A percentile compares a stretch with the other conserved stretches of the same genome.
phyloP scores from a whole-genome alignment of 441 rosid genomes.

The Pelargonium myrrhifolium region DNA sequence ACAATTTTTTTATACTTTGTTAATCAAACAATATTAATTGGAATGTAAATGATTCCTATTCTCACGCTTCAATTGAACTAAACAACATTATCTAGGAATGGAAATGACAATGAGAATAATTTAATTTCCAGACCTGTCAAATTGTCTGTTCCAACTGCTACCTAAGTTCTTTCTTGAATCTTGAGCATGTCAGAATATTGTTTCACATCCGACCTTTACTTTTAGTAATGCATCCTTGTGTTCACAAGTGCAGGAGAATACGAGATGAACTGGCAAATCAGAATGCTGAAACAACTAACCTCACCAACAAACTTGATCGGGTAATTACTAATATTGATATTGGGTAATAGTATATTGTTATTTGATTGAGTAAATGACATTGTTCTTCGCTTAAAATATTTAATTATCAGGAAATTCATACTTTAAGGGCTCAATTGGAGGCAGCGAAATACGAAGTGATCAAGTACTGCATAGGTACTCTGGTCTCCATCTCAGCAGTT shows the following conservation, averaged over 20 bases:
- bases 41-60: no score
- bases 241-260: slow-evolving; percentile 37
- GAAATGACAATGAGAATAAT: no score
- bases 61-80: no score
- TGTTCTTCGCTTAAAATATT: background rate
- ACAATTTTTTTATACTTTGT: no score
- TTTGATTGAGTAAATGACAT: background rate
- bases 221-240: background rate
- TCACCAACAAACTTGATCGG: slow-evolving; percentile 62
- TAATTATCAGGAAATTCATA: slow-evolving; percentile 44
- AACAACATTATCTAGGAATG: no score
- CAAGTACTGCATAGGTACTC: slow-evolving; percentile 52
- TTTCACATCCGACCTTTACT: background rate
- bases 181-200: background rate
- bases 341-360: background rate
- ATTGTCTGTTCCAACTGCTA: no score
- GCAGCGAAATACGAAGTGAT: slow-evolving; percentile 61
- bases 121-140: no score
- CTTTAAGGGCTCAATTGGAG: slow-evolving; percentile 50
- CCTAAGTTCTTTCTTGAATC: background rate
- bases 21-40: no score
- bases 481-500: slow-evolving; percentile 55
- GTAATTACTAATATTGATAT: slow-evolving; percentile 19
- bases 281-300: slow-evolving; percentile 42
- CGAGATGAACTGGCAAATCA: slow-evolving; percentile 52